These are phyloP conservation scores for Hyaloperonospora brassicae DNA, from an alignment of 352 stramenopile species.

Conservation along the genomic window DNA sequence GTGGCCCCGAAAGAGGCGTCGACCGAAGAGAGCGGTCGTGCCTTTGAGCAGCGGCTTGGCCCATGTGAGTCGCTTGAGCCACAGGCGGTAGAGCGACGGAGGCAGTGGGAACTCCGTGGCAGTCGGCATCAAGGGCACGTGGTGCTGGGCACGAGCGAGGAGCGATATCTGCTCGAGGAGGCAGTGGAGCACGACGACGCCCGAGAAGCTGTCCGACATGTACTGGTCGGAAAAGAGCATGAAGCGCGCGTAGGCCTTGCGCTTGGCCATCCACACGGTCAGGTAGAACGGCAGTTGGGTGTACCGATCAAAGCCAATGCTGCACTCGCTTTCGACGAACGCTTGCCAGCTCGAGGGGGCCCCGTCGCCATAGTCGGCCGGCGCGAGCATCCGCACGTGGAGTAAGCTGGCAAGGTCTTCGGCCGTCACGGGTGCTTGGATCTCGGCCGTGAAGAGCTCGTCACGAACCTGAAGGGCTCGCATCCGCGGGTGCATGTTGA, in stretches of 20 bases:
- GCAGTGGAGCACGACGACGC: constrained; percentile 32
- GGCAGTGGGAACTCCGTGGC: constrained; percentile 20
- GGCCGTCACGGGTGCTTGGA: constrained; percentile 27
- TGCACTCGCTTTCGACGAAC: constrained; percentile 38
- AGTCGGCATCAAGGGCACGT: not conserved
- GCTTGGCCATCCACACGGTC: constrained; percentile 27
- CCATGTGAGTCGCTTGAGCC: constrained; percentile 20
- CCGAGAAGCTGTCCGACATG: constrained; percentile 35
- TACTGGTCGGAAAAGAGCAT: constrained; percentile 48
- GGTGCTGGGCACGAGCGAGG: constrained; percentile 13
- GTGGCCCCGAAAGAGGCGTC: constrained; percentile 17
- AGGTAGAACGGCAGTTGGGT: constrained; percentile 34
- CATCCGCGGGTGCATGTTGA: constrained; percentile 47
- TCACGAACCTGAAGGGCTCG: constrained; percentile 29
- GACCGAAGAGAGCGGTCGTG: constrained; percentile 20
- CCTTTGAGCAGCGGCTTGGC: constrained; percentile 22
- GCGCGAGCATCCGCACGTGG: constrained; percentile 10
- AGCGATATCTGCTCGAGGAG: constrained; percentile 27
- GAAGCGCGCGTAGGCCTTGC: constrained; percentile 19
- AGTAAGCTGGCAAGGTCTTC: constrained; percentile 23
- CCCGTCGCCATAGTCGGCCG: constrained; percentile 22
- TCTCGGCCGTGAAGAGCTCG: constrained; percentile 27
- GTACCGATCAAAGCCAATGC: constrained; percentile 30
- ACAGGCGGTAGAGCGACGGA: constrained; percentile 29
- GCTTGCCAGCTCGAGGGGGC: constrained; percentile 31